These are phyloP conservation scores for Mortierella polycephala DNA, from an alignment of 371 early-diverging fungal genomes.

Conservation along the genomic window DNA sequence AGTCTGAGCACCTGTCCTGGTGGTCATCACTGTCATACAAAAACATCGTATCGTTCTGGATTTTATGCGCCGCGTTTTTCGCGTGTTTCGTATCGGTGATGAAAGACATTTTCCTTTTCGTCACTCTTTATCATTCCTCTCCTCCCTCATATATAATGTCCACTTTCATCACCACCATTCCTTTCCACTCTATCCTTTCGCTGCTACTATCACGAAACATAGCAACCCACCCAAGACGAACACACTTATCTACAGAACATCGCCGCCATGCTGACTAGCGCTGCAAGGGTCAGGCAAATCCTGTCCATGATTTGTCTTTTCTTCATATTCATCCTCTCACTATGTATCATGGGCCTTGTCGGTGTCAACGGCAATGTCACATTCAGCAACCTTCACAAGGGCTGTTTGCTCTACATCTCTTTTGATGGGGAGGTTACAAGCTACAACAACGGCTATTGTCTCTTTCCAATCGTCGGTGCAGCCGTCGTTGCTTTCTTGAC, in stretches of 20 bases:
- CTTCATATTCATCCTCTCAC: conserved; percentile 14
- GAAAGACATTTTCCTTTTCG: too few species aligned
- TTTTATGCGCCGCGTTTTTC: too few species aligned
- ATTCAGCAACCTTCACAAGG: conserved; percentile 1
- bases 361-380: conserved; percentile 32
- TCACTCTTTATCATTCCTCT: too few species aligned
- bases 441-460: conserved; percentile 45
- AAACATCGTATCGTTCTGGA: too few species aligned
- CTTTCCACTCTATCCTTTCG: too few species aligned
- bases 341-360: conserved; percentile 40
- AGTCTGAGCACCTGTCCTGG: too few species aligned
- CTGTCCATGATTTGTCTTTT: conserved; percentile 12
- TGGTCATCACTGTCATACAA: too few species aligned
- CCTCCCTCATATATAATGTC: too few species aligned
- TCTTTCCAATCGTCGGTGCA: conserved; percentile 42
- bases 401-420: conserved; percentile 39
- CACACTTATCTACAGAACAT: neutral
- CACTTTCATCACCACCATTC: too few species aligned
- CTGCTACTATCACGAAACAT: neutral
- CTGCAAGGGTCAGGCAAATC: conserved; percentile 24
- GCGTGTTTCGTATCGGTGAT: too few species aligned
- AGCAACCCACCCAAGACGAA: neutral
- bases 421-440: conserved; percentile 4
- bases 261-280: neutral
- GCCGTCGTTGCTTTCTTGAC: conserved; percentile 26